These are phyloP conservation scores for Lichenothelia convexa DNA, from an alignment of 495 filamentous ascomycete genomes.

Conservation along the genomic window DNA sequence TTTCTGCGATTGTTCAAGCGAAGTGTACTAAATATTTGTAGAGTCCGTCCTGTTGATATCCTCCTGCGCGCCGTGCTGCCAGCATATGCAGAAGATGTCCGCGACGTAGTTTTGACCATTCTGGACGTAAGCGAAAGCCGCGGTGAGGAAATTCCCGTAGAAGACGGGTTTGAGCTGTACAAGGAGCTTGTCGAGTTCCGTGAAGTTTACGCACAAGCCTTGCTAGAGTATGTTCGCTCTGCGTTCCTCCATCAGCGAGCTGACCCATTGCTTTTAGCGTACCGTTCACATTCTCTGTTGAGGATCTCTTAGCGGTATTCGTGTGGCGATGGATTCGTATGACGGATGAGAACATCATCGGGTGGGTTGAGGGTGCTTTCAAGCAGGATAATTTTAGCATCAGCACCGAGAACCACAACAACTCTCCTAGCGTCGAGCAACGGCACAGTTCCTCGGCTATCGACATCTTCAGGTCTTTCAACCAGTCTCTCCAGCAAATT, in stretches of 20 bases:
- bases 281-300: slow-evolving; percentile 68
- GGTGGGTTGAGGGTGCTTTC: slow-evolving; percentile 77
- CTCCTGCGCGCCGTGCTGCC: slow-evolving; percentile 73
- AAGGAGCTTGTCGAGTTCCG: slow-evolving; percentile 69
- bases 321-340: slow-evolving; percentile 87
- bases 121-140: slow-evolving; percentile 46
- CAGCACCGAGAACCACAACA: slow-evolving; percentile 36
- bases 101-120: slow-evolving; percentile 64
- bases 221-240: slow-evolving; percentile 47
- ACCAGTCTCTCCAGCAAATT: slow-evolving; percentile 72
- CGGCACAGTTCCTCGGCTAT: slow-evolving; percentile 85
- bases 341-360: slow-evolving; percentile 59
- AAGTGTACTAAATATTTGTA: slow-evolving; percentile 2
- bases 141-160: slow-evolving; percentile 58
- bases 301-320: slow-evolving; percentile 70
- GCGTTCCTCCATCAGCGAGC: no score
- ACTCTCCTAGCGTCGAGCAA: slow-evolving; percentile 56
- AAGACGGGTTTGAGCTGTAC: slow-evolving; percentile 91
- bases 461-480: slow-evolving; percentile 87
- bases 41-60: slow-evolving; percentile 61
- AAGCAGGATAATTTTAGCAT: slow-evolving; percentile 72
- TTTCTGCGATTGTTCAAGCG: no score
- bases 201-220: slow-evolving; percentile 49
- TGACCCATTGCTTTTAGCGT: slow-evolving; percentile 18
- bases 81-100: slow-evolving; percentile 70